A percentile compares a stretch with the other conserved stretches of the same genome.
Conservation (phyloP, 192 early-diverging fungal species). For the Gigaspora rosea region DNA sequence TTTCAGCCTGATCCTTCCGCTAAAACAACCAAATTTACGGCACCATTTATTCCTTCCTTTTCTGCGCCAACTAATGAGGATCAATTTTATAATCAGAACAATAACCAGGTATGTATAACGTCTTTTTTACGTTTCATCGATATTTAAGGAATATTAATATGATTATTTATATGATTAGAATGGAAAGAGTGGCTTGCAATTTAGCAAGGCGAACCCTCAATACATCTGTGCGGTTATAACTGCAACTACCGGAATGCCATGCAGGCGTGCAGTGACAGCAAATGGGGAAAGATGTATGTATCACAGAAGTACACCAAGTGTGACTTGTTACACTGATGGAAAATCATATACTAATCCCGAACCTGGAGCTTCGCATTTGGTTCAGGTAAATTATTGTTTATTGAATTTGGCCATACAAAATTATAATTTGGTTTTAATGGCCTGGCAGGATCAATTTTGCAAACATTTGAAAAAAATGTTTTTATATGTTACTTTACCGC, state of each 20-base stretch:
- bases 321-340: background rate
- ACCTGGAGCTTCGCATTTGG: background rate
- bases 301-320: background rate
- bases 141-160: background rate
- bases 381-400: too few species aligned
- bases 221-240: constrained; percentile 12
- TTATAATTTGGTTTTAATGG: too few species aligned
- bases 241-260: constrained; percentile 14
- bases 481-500: too few species aligned
- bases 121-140: background rate
- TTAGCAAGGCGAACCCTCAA: constrained; percentile 8
- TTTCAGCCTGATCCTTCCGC: too few species aligned
- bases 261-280: background rate
- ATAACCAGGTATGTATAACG: too few species aligned
- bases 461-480: too few species aligned
- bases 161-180: background rate
- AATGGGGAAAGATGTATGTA: constrained; percentile 9
- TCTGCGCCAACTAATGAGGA: too few species aligned
- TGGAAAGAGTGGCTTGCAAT: background rate
- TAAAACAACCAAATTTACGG: too few species aligned
- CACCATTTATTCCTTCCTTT: too few species aligned
- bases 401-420: too few species aligned
- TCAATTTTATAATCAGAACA: too few species aligned
- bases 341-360: background rate
- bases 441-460: too few species aligned